phyloP scores from a whole-genome alignment of 2,329 filamentous ascomycete species.

The Penicillium sp. region DNA sequence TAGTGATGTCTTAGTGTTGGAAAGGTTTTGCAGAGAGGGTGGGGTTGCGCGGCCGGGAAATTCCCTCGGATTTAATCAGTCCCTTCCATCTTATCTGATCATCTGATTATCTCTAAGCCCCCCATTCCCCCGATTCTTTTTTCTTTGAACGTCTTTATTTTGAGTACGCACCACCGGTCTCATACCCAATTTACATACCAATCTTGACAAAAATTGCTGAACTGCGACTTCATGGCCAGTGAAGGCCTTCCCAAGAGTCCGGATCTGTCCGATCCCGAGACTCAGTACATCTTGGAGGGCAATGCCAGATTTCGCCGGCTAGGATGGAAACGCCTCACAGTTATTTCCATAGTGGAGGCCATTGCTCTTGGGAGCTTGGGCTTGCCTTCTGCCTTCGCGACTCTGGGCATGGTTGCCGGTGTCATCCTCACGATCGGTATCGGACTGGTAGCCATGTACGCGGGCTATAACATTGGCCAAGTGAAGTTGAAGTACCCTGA shows the following conservation, averaged over 20 bases:
- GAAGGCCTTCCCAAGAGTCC: conserved; percentile 3
- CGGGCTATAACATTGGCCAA: conserved; percentile 3
- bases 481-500: conserved; percentile 1
- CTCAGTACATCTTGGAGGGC: neutral
- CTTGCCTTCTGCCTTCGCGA: conserved; percentile 1
- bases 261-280: neutral
- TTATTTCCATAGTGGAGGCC: conserved; percentile 4
- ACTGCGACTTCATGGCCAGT: too few relatives aligned
- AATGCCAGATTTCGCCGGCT: conserved; percentile 1
- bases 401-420: conserved; percentile 2
- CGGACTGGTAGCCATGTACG: conserved; percentile 4
- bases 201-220: too few relatives aligned
- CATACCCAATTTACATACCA: too few relatives aligned
- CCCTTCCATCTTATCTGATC: too few relatives aligned
- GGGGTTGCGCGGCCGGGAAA: too few relatives aligned
- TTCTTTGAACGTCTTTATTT: too few relatives aligned
- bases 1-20: too few relatives aligned
- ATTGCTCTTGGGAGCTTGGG: conserved; percentile 4
- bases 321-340: neutral
- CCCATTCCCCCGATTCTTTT: too few relatives aligned
- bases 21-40: too few relatives aligned
- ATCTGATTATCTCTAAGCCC: too few relatives aligned
- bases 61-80: too few relatives aligned
- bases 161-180: too few relatives aligned
- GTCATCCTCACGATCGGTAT: neutral